Evolutionary conservation across 2,329 filamentous ascomycete genomes (phyloP), one percentile per base, ranked within the genome.

Genomic region (Claviceps quebecensis): DNA sequence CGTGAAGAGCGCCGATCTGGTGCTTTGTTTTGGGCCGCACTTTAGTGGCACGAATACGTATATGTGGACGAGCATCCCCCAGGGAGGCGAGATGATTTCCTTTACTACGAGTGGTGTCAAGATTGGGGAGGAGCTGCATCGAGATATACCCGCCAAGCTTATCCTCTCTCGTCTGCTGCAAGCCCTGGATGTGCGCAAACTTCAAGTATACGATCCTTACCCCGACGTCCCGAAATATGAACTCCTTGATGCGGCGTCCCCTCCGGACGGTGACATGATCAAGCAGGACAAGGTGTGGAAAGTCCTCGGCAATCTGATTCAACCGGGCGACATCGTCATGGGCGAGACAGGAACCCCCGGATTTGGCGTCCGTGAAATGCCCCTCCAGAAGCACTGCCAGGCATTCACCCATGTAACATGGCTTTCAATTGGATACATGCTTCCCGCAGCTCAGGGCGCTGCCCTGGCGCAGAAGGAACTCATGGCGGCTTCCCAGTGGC

Each of bases 341-440:
- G 72, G 72, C 4, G 78, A 81, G 60, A 79, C 78, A 0, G 79
- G 78, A 5, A 83, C 78, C 3, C 67, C 77, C 0, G 69, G 71
- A 13, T 76, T 76, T 53, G 80, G 80, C 4, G 69, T 71, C 34
- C 72, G 73, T 17, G 68, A 72, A 11, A 69, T 77, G 29, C 62
- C 67, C 2, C 69, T 82, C 2, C 77, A 78, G 0, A 60, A 66
- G 1, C 65, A 76, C 38, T 66, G 69, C 1, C 66, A 65, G 3
- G 65, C 74, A 23, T 72, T 81, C 55, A 70, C 69, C 6, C 72
- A 65, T 7, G 72, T 74, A 0, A 79, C 76, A 34, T 82, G 76
- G 75, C 68, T 78, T 2, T 80, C 75, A 0, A 80, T 81, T 51
- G 77, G 77, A 0, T 80, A 79, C 63, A 81, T 78, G 64, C 70